Evolutionary conservation across 179 eudicot genomes (phyloP).

Genomic region (Spergularia azorica): DNA sequence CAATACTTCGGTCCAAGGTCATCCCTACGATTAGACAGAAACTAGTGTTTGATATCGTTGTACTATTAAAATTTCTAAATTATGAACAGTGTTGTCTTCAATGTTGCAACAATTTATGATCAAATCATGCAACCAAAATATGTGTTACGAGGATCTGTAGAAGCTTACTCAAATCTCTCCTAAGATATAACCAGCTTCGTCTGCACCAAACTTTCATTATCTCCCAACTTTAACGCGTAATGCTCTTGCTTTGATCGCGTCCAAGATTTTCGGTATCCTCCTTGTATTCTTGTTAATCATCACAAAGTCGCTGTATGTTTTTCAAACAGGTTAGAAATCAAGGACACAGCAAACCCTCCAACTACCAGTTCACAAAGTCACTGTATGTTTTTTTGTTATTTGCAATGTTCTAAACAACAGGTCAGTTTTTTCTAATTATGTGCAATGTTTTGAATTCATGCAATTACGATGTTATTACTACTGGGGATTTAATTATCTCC

Average conservation of each 20-base stretch:
- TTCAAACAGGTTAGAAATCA: neutral
- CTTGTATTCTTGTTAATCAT: constrained; percentile 42
- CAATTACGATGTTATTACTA: no score
- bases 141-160: neutral
- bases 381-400: no score
- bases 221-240: constrained; percentile 25
- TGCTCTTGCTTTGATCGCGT: constrained; percentile 35
- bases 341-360: constrained; percentile 38
- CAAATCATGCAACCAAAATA: neutral
- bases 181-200: constrained; percentile 23
- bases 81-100: neutral
- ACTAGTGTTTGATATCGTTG: neutral
- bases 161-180: constrained; percentile 30
- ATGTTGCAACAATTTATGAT: neutral
- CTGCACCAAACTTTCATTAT: constrained; percentile 27
- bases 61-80: neutral
- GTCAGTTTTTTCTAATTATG: no score
- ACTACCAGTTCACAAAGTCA: constrained; percentile 37
- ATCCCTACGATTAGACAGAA: no score
- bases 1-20: no score
- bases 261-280: constrained; percentile 24
- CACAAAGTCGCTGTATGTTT: constrained; percentile 31
- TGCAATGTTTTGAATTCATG: no score
- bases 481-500: no score
- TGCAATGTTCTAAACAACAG: no score